Base-by-base conservation (phyloP, 441 rosid species). In the Populus hybrid region DNA sequence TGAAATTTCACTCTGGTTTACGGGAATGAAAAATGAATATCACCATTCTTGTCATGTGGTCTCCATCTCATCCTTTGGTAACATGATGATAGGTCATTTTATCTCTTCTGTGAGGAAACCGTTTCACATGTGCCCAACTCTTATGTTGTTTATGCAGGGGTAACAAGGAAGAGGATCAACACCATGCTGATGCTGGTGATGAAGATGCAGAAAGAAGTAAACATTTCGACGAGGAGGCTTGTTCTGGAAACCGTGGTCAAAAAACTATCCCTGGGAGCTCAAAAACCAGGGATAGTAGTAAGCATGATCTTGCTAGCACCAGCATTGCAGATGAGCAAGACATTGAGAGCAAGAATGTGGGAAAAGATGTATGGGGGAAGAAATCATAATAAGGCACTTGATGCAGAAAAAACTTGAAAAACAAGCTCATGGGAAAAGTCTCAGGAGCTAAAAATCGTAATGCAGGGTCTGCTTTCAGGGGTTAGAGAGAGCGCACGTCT, bases 81-180 rank as follows among this genome's bases (percentile, higher is more conserved):
- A 35, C 16, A 5, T 20, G n/a, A 24, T 46, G 23, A 26, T 30
- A 4, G 65, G 9, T 46, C 24, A 32, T 67, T 28, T 7, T 32
- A 20, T 28, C 5, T 7, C 50, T 42, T 35, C 18, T 46, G 16
- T 64, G 66, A 77, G 50, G 5, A 42, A 42, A 42, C 50, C 50
- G 11, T 42, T 3, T 42, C 50, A 42, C 14, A 42, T 42, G 59
- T 16, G n/a, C 59, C 59, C 59, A 50, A 16, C 59, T 50, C 61
- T 59, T 68, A 9, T 69, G 11, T 8, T 69, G 23, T 36, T 46
- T 10, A 46, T 59, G 78, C 82, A 92, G 99, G 75, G 92, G 89
- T 73, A 92, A 90, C 73, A 91, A 83, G 70, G 93, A 84, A 11
- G 87, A 84, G 21, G 84, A 89, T 72, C 82, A 82, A 75, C 57